These are phyloP conservation scores for Antitrichia curtipendula DNA, from an alignment of 225 moss, liverwort and hornwort genomes.

Conservation along the genomic window DNA sequence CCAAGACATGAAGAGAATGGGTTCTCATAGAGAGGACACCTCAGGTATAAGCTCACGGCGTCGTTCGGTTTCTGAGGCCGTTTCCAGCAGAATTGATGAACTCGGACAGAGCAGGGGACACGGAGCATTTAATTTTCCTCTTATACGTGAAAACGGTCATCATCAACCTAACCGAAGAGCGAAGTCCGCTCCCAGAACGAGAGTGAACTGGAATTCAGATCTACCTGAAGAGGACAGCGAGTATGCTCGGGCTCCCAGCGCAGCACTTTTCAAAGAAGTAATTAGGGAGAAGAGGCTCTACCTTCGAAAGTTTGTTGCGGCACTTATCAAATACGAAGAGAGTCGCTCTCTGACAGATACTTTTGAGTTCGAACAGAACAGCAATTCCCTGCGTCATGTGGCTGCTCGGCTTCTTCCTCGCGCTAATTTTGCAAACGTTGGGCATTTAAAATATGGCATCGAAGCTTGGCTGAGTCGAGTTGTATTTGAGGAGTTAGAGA, in stretches of 20 bases:
- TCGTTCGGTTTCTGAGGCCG: background rate
- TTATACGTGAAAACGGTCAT: slow-evolving; percentile 8
- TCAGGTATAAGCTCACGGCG: slow-evolving; percentile 9
- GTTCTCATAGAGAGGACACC: slow-evolving; percentile 8
- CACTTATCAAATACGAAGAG: slow-evolving; percentile 26
- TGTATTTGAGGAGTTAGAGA: slow-evolving; percentile 22
- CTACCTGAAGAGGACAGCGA: slow-evolving; percentile 6
- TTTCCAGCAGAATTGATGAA: slow-evolving; percentile 2
- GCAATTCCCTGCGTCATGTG: slow-evolving; percentile 2
- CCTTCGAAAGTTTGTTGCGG: slow-evolving; percentile 22
- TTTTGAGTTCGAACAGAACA: background rate
- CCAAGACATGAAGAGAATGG: slow-evolving; percentile 28
- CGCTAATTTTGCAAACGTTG: slow-evolving; percentile 14
- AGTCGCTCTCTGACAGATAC: background rate
- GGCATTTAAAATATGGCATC: slow-evolving; percentile 28
- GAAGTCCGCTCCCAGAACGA: slow-evolving; percentile 27
- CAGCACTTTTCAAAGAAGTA: slow-evolving; percentile 22
- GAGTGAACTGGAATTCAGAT: slow-evolving; percentile 17
- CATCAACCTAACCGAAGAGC: slow-evolving; percentile 12
- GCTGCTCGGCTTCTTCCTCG: slow-evolving; percentile 25
- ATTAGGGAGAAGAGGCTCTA: slow-evolving; percentile 19
- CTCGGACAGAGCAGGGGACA: slow-evolving; percentile 11
- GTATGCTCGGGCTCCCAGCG: slow-evolving; percentile 5
- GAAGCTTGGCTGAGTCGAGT: slow-evolving; percentile 47
- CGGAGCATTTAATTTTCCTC: background rate